Conservation (phyloP, 495 filamentous ascomycete species). For the Neurospora terricola region DNA sequence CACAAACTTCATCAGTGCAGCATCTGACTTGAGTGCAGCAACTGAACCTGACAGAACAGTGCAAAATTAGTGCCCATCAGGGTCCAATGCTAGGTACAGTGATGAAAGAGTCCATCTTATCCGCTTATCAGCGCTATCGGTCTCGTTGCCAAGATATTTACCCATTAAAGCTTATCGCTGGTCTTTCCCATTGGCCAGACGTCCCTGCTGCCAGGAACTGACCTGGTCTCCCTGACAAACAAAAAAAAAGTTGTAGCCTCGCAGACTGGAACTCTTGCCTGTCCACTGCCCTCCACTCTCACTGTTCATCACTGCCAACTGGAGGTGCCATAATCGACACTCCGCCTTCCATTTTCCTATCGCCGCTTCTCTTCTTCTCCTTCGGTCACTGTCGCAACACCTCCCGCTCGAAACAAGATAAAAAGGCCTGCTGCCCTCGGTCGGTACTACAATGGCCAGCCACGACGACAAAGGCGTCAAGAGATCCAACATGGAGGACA, state of each 20-base stretch:
- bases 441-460: not conserved
- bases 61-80: conserved; percentile 7
- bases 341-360: not conserved
- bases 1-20: not conserved
- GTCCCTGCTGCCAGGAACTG: conserved; percentile 4
- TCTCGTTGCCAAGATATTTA: not conserved
- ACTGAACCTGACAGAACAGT: too few species aligned
- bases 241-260: conserved; percentile 16
- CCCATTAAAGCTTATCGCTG: conserved; percentile 7
- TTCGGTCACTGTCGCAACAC: not conserved
- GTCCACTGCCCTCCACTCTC: not conserved
- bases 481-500: conserved; percentile 22
- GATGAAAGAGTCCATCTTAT: conserved; percentile 1
- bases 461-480: conserved; percentile 12
- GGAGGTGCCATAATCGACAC: not conserved
- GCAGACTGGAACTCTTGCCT: conserved; percentile 1
- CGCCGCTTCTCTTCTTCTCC: not conserved
- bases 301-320: not conserved
- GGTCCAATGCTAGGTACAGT: conserved; percentile 5
- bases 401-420: not conserved
- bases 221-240: conserved; percentile 3
- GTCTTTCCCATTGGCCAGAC: not conserved
- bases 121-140: not conserved
- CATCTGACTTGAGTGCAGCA: too few species aligned
- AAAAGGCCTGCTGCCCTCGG: not conserved